Base-by-base conservation (phyloP, 2,329 filamentous ascomycete species). In the Trichophyton schoenleinii region DNA sequence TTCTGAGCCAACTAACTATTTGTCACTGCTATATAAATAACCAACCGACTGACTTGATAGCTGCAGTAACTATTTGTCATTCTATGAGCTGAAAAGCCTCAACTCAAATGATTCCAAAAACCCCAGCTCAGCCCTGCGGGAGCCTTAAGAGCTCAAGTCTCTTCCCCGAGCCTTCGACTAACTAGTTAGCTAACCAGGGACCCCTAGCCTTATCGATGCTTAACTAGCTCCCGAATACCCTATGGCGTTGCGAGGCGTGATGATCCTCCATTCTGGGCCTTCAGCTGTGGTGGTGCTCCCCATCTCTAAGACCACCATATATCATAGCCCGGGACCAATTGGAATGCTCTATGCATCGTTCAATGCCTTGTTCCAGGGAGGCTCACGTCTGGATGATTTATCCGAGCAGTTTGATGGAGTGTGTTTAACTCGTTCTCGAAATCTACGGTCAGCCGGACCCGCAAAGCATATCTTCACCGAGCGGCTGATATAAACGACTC, bases 91-190 rank as follows among this genome's bases (percentile, higher is more conserved):
- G 46, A 52, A 22, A 48, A 48, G 7, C 8, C 11, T 52, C 46
- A 55, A 36, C 52, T 36, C 28, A 55, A 55, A 38, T 34, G 52
- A 55, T 55, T 55, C 52, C 52, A 55, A 55, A 55, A 36, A 11
- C 2, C 3, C 31, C 28, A n/a, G 3, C 34, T 36, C 52, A 55
- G 52, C 52, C 52, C 25, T 55, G 52, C 22, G 49, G 9, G 28
- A 15, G 3, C n/a, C 13, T 36, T 55, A 13, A 15, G 22, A 13
- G 22, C 25, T 9, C 48, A 53, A 52, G 11, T 25, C 22, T 31
- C 28, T 53, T 3, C 3, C 25, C 8, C 13, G 15, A 22, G 11
- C 22, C 28, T 22, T 31, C 25, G 3, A 25, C 22, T 25, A 2
- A 2, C 22, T 9, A 36, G 7, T 8, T 36, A 36, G 6, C 34